phyloP scores from a whole-genome alignment of 139 green algal genomes.

The Mychonastes homosphaera region DNA sequence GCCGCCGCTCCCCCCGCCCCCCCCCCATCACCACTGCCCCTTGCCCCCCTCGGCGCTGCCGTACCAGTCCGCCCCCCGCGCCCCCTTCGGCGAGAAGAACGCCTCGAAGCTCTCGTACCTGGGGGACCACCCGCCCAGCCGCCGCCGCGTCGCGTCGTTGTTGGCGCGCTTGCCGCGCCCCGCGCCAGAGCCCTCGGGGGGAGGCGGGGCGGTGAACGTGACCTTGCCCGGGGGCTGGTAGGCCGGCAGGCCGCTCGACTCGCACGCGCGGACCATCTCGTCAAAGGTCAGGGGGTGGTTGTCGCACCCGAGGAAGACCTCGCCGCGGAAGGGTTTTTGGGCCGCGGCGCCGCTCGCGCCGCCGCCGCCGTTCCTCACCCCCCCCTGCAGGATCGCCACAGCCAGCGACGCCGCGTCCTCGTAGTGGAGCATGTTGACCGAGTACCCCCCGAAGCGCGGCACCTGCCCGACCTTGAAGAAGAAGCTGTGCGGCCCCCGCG shows the following conservation, averaged over 20 bases:
- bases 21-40: background rate
- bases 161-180: constrained; percentile 56
- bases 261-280: constrained; percentile 35
- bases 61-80: constrained; percentile 44
- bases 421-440: constrained; percentile 98
- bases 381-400: constrained; percentile 24
- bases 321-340: constrained; percentile 8
- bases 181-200: background rate
- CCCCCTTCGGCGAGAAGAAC: constrained; percentile 36
- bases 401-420: constrained; percentile 82
- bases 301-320: constrained; percentile 64
- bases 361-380: no score
- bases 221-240: constrained; percentile 15
- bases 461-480: constrained; percentile 60
- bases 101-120: constrained; percentile 46
- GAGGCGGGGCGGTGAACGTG: constrained; percentile 21
- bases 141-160: constrained; percentile 45
- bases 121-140: constrained; percentile 59
- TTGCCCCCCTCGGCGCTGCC: constrained; percentile 27
- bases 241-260: constrained; percentile 14
- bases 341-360: background rate
- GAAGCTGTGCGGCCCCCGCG: constrained; percentile 84
- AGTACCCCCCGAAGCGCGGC: constrained; percentile 50
- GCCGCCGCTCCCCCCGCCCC: background rate
- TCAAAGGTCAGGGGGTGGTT: constrained; percentile 59